phyloP scores from a whole-genome alignment of 1,139 yeast genomes.

The Candida frijolesensis region DNA sequence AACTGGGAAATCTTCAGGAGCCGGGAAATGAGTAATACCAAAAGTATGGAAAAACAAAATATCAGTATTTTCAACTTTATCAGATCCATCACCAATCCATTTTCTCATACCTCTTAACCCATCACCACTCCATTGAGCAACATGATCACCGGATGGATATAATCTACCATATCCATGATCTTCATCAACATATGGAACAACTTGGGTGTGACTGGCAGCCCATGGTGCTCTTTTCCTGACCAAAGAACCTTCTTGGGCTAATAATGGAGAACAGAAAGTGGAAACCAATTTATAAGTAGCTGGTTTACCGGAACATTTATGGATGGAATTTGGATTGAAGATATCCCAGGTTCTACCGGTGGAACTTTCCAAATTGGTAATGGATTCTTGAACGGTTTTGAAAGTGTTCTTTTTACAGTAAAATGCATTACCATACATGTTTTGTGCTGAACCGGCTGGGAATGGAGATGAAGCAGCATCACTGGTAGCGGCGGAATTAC shows the following conservation, averaged over 20 bases:
- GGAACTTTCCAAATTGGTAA: constrained; percentile 60
- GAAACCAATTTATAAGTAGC: constrained; percentile 78
- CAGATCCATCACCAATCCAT: constrained; percentile 73
- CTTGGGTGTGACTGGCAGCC: constrained; percentile 69
- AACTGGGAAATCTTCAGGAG: constrained; percentile 88
- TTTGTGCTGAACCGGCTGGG: constrained; percentile 66
- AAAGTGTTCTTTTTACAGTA: constrained; percentile 62
- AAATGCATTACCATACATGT: constrained; percentile 76
- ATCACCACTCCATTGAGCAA: constrained; percentile 79
- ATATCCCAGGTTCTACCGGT: constrained; percentile 80
- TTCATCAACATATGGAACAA: constrained; percentile 67
- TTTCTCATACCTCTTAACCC: constrained; percentile 69
- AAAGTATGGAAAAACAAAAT: constrained; percentile 76
- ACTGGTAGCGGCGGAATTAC: constrained; percentile 69
- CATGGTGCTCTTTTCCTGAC: constrained; percentile 83
- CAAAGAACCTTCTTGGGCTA: constrained; percentile 73
- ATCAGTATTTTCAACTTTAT: constrained; percentile 65
- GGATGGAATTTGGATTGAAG: constrained; percentile 67
- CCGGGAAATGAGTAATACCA: constrained; percentile 84
- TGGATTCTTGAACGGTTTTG: constrained; percentile 68
- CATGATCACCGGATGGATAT: constrained; percentile 81
- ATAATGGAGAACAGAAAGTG: constrained; percentile 70
- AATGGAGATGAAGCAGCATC: constrained; percentile 64
- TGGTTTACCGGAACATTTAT: constrained; percentile 73
- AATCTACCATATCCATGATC: constrained; percentile 54